Base-by-base conservation (phyloP, 768 basidiomycete species). In the Boletus reticulatus region DNA sequence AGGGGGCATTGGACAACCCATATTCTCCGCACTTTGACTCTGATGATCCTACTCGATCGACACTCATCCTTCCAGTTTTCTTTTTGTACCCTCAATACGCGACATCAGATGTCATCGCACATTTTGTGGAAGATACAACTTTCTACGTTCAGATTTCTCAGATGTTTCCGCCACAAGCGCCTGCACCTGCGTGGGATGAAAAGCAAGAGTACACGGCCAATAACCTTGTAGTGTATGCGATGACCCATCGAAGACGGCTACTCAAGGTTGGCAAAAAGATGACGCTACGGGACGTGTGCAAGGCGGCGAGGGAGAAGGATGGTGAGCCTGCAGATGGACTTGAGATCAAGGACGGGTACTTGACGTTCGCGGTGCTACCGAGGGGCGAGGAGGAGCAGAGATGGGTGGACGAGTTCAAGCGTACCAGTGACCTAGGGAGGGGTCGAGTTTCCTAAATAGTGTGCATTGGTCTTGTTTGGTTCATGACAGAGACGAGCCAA, bases 201-300 rank as follows among this genome's bases (percentile, higher is more conserved):
- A 80, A 78, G 37, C 76, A 78, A 6, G 83, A 92, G 70, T 98
- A 95, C 62, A 67, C 73, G 3, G 75, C 77, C 19, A 80, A 75
- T 2, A 80, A 83, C 50, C 75, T 98, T 16, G 83, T 85, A 3
- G 78, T 97, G 6, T 98, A 97, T 72, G 91, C 90, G 34, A 86
- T 87, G 66, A 98, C 95, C 12, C 75, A 76, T 57, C 72, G 80
- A 55, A 88, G 82, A 65, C 80, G 92, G 38, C 71, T 98, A 44
- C 75, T 99, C 55, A 99, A 95, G 73, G 84, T 96, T 6, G 96
- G 95, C 14, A 91, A 87, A 74, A 93, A 89, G 69, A 87, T 96
- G 84, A 88, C 88, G 12, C 74, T 98, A 55, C 73, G 79, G 44
- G 90, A 94, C 63, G 87, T 96, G 4, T 87, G 85, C 61, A 73